Evolutionary conservation across 2,329 filamentous ascomycete genomes (phyloP).

Genomic region (Penicillium vulpinum): DNA sequence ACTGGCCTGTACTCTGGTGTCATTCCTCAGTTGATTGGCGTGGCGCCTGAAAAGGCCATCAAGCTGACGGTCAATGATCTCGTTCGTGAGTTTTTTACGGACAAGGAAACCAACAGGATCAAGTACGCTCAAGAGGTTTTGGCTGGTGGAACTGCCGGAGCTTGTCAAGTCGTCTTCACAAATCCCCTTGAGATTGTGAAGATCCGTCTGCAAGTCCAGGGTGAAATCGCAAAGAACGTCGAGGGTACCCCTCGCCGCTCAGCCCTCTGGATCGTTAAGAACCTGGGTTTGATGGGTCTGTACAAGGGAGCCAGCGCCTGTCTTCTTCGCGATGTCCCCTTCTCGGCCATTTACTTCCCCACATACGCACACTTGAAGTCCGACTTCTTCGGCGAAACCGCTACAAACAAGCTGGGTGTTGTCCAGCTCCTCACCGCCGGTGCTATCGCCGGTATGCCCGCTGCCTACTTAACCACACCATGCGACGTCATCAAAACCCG

Average conservation of each 20-base stretch:
- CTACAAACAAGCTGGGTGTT: constrained; percentile 83
- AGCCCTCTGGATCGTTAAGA: constrained; percentile 96
- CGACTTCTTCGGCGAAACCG: constrained; percentile 88
- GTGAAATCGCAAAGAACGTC: constrained; percentile 85
- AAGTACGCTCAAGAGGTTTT: constrained; percentile 71
- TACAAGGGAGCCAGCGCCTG: constrained; percentile 97
- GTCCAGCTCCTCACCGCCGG: constrained; percentile 89
- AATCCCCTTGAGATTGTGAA: constrained; percentile 99
- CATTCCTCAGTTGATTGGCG: constrained; percentile 89
- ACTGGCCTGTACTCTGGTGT: constrained; percentile 91
- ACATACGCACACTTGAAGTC: constrained; percentile 92
- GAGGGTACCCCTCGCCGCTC: constrained; percentile 83
- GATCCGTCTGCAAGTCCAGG: constrained; percentile 96
- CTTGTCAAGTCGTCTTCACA: constrained; percentile 96
- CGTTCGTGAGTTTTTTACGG: constrained; percentile 72
- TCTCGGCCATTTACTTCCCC: constrained; percentile 98
- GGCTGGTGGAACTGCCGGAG: constrained; percentile 86
- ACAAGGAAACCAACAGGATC: constrained; percentile 73
- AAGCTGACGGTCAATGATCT: constrained; percentile 98
- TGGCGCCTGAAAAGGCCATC: constrained; percentile 99
- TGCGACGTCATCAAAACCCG: constrained; percentile 99
- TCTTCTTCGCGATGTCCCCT: constrained; percentile 91
- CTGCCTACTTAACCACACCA: constrained; percentile 91
- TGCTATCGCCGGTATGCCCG: constrained; percentile 90
- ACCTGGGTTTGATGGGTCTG: constrained; percentile 87